Percentiles rank a stretch among this genome's conserved stretches.
Evolutionary conservation across 768 basidiomycete genomes (phyloP).

Genomic region (Boletus vermiculosoides): DNA sequence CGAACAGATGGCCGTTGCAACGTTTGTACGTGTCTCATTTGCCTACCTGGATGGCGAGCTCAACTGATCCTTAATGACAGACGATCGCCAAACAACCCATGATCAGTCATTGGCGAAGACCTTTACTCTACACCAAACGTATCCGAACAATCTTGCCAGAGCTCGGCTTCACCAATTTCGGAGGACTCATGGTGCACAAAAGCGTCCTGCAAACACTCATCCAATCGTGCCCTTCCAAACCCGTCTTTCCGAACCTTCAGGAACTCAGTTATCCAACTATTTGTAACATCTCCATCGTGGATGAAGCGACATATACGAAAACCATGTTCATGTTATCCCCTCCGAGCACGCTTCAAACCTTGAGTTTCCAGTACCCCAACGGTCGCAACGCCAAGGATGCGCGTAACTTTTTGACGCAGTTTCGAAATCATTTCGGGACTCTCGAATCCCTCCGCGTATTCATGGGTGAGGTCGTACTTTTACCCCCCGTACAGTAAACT

Average conservation of each 20-base stretch:
- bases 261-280: constrained; percentile 16
- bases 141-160: constrained; percentile 17
- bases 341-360: constrained; percentile 1
- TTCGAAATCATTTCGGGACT: constrained; percentile 11
- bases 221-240: constrained; percentile 21
- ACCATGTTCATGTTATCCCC: constrained; percentile 12
- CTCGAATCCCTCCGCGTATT: constrained; percentile 18
- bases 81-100: constrained; percentile 14
- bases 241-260: constrained; percentile 24
- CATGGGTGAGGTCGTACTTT: constrained; percentile 10
- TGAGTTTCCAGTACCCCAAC: constrained; percentile 16
- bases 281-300: constrained; percentile 20
- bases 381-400: constrained; percentile 18
- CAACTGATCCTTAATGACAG: not conserved
- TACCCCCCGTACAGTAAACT: not conserved
- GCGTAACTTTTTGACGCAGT: constrained; percentile 7
- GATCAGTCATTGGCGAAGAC: constrained; percentile 19
- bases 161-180: not conserved
- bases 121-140: constrained; percentile 19
- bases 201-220: constrained; percentile 17
- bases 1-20: constrained; percentile 15
- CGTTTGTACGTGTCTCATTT: constrained; percentile 11
- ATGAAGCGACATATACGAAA: constrained; percentile 11
- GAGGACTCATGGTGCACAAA: constrained; percentile 14
- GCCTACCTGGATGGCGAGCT: too few relatives aligned